phyloP scores from a whole-genome alignment of 148 eudicot genomes.

The Nepenthes mirabilis region DNA sequence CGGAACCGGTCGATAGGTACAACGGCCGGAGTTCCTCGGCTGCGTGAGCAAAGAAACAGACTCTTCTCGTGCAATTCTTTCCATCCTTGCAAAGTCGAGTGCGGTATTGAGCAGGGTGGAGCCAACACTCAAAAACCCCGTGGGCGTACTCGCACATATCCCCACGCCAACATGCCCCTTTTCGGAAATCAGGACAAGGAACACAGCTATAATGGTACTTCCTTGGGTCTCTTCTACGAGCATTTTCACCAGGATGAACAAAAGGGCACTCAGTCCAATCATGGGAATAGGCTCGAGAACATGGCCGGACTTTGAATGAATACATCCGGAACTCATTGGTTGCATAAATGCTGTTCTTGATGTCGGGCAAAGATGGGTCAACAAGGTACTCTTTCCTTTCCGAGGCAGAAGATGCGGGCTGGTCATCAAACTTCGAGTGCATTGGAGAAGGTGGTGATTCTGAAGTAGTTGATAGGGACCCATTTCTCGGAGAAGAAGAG shows the following conservation, averaged over 20 bases:
- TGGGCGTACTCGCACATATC: conserved; percentile 87
- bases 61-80: conserved; percentile 44
- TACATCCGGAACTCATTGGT: conserved; percentile 77
- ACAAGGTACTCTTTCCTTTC: conserved; percentile 61
- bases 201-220: conserved; percentile 82
- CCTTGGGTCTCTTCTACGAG: conserved; percentile 69
- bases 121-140: conserved; percentile 84
- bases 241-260: conserved; percentile 85
- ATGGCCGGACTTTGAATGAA: conserved; percentile 66
- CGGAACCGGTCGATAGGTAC: conserved; percentile 53
- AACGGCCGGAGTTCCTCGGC: conserved; percentile 67
- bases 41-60: conserved; percentile 78
- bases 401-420: conserved; percentile 9
- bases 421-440: conserved; percentile 23
- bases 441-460: conserved; percentile 39
- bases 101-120: conserved; percentile 76
- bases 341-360: conserved; percentile 64
- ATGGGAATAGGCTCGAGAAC: conserved; percentile 82
- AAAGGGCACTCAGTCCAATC: conserved; percentile 94
- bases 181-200: conserved; percentile 79
- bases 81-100: conserved; percentile 81
- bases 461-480: conserved; percentile 30
- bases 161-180: conserved; percentile 62
- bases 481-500: conserved; percentile 33
- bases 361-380: conserved; percentile 77